Base-by-base conservation (phyloP, 1,284 basidiomycete species). In the Mycena sp. region DNA sequence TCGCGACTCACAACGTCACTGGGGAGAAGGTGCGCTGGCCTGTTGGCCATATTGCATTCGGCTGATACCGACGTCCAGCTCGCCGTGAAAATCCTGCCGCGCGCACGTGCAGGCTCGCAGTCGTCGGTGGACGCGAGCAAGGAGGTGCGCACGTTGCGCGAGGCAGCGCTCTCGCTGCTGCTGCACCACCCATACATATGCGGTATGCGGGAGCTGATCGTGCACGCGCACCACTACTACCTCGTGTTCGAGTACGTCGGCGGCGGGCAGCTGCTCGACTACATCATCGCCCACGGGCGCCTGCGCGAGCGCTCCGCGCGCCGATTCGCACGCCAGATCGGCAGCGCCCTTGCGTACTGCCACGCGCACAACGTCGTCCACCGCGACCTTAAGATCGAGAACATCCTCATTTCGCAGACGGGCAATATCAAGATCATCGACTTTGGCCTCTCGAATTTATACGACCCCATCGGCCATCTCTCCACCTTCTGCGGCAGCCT, bases 351-450 rank as follows among this genome's bases (percentile, higher is more conserved):
- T 41, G 93, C 97, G 73, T 99, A 99, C 78, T 98, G 96, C 76
- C 98, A 99, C 81, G 89, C 90, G 73, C 99, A 99, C 79, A 97
- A 91, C 71, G 95, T 99, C 71, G 96, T 99, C 6, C 98, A 99
- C 78, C 92, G 97, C 68, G 94, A 99, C 80, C 88, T 99, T 68
- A 99, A 99, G 84, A 99, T 99, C 73, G 96, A 99, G 79, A 99
- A 98, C 80, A 99, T 99, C 71, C 91, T 99, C 72, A 99, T 99
- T 72, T 98, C 96, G 3, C 96, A 98, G 71, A 94, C 94, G 1
- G 97, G 97, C 17, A 99, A 99, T 79, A 98, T 99, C 85, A 99
- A 99, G 84, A 99, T 99, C 67, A 99, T 99, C 77, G 97, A 99
- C 78, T 99, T 99, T 80, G 97, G 97, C 46, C 85, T 99, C 10